Conservation (phyloP, 495 filamentous ascomycete genomes). For the Hypoxylon intermedium region DNA sequence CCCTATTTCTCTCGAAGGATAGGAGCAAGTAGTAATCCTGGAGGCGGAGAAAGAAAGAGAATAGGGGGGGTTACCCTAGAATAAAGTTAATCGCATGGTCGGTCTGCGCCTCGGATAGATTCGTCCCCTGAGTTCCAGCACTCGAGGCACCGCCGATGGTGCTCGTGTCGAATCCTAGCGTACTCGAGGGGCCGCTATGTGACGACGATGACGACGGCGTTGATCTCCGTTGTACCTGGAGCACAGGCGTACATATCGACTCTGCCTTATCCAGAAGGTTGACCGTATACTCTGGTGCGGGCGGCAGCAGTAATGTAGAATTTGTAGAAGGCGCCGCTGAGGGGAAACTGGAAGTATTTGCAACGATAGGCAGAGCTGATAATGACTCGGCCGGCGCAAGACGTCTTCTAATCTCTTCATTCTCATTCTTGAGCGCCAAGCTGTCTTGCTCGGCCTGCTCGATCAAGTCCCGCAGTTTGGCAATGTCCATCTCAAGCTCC, state of each 20-base stretch:
- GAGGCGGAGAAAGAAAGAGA: conserved; percentile 4
- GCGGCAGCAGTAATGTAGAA: neutral
- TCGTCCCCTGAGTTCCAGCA: neutral
- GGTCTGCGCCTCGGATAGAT: conserved; percentile 44
- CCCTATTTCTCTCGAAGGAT: neutral
- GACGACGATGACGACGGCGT: conserved; percentile 12
- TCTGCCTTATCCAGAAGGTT: conserved; percentile 43
- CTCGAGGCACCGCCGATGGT: neutral
- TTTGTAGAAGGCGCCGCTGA: too few relatives aligned
- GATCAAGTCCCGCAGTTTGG: conserved; percentile 54
- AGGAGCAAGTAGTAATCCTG: too few relatives aligned
- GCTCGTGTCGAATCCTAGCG: neutral
- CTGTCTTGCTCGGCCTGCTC: conserved; percentile 40
- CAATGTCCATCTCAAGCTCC: conserved; percentile 57
- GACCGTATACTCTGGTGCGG: conserved; percentile 40
- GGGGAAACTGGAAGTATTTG: too few relatives aligned
- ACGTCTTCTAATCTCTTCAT: conserved; percentile 41
- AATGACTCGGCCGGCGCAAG: too few relatives aligned
- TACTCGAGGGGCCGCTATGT: neutral
- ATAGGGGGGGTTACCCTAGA: conserved; percentile 45
- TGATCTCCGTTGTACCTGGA: conserved; percentile 28
- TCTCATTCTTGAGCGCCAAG: conserved; percentile 45
- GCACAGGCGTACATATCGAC: conserved; percentile 39
- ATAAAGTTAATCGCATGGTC: conserved; percentile 60
- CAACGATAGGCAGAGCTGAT: too few relatives aligned